These are phyloP conservation scores for Megacollybia platyphylla DNA, from an alignment of 1,284 basidiomycete genomes.

Conservation along the genomic window DNA sequence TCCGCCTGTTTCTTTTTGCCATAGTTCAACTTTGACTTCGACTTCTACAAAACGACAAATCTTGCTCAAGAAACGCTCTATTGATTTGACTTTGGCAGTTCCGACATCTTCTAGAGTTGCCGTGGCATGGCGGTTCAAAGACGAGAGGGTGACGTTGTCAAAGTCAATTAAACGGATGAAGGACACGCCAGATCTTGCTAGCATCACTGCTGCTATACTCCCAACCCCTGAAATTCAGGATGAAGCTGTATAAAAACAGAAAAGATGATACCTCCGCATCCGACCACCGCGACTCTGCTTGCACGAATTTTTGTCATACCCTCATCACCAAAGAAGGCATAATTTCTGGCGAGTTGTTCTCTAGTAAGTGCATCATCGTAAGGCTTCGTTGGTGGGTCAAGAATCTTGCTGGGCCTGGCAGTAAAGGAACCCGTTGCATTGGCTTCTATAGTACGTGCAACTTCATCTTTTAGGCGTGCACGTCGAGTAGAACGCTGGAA, in stretches of 20 bases:
- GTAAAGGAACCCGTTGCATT: slow-evolving; percentile 11
- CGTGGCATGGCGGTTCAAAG: slow-evolving; percentile 88
- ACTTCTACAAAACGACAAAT: slow-evolving; percentile 68
- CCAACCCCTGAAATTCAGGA: slow-evolving; percentile 41
- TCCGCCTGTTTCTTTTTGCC: slow-evolving; percentile 70
- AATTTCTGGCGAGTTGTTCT: slow-evolving; percentile 89
- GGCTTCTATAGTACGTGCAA: slow-evolving; percentile 33
- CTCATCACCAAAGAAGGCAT: slow-evolving; percentile 89
- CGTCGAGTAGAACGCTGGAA: slow-evolving; percentile 22
- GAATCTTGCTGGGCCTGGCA: slow-evolving; percentile 4
- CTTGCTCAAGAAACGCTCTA: slow-evolving; percentile 62
- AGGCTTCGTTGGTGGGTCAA: neutral
- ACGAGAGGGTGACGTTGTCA: slow-evolving; percentile 88
- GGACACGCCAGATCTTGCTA: slow-evolving; percentile 66
- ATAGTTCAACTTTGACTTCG: slow-evolving; percentile 74
- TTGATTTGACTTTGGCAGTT: slow-evolving; percentile 81
- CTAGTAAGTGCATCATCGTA: slow-evolving; percentile 71
- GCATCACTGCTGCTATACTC: slow-evolving; percentile 91
- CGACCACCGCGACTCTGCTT: slow-evolving; percentile 78
- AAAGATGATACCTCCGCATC: slow-evolving; percentile 62
- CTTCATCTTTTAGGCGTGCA: slow-evolving; percentile 41
- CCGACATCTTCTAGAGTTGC: slow-evolving; percentile 90
- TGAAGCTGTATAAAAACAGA: too few relatives aligned
- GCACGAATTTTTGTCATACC: slow-evolving; percentile 73
- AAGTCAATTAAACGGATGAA: slow-evolving; percentile 39